These are phyloP conservation scores for Leccinum griseonigrum DNA, from an alignment of 1,284 basidiomycete genomes.

Conservation along the genomic window DNA sequence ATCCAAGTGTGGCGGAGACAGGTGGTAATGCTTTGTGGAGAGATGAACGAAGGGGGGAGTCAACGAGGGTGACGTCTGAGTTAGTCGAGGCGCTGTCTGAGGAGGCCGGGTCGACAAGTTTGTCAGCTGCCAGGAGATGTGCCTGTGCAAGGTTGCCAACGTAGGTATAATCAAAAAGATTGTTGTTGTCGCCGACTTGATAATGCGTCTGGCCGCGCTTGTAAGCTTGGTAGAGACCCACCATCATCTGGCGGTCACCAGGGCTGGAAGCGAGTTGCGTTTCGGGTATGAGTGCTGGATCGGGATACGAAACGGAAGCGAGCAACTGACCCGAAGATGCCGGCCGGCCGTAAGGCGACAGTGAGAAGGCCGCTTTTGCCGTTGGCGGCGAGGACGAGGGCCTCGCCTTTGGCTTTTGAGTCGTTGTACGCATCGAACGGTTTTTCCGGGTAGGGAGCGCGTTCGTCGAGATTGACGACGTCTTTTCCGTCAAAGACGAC, in stretches of 20 bases:
- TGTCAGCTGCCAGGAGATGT: conserved; percentile 92
- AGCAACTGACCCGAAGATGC: conserved; percentile 85
- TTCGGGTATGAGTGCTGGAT: not conserved
- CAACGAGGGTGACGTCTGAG: conserved; percentile 24
- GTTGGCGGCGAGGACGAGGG: conserved; percentile 83
- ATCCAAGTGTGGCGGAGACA: conserved; percentile 62
- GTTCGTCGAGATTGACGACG: conserved; percentile 88
- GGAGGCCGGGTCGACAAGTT: conserved; percentile 49
- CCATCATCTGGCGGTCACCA: conserved; percentile 88
- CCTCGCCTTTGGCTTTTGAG: conserved; percentile 93
- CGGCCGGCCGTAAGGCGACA: conserved; percentile 90
- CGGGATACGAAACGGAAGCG: not conserved
- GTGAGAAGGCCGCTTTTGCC: conserved; percentile 81
- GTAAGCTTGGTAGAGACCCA: conserved; percentile 80
- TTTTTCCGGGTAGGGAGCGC: conserved; percentile 72
- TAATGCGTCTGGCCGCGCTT: conserved; percentile 84
- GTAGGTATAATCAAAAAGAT: conserved; percentile 97
- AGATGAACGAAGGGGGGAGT: conserved; percentile 22
- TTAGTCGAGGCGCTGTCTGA: conserved; percentile 6
- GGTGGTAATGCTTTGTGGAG: conserved; percentile 60
- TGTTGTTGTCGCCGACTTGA: conserved; percentile 93
- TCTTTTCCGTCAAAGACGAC: conserved; percentile 88
- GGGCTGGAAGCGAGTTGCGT: conserved; percentile 49
- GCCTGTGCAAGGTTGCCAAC: conserved; percentile 96
- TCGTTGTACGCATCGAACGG: conserved; percentile 93